These are phyloP conservation scores for Aspergillus calidoustus DNA, from an alignment of 2,329 filamentous ascomycete genomes.

Conservation along the genomic window DNA sequence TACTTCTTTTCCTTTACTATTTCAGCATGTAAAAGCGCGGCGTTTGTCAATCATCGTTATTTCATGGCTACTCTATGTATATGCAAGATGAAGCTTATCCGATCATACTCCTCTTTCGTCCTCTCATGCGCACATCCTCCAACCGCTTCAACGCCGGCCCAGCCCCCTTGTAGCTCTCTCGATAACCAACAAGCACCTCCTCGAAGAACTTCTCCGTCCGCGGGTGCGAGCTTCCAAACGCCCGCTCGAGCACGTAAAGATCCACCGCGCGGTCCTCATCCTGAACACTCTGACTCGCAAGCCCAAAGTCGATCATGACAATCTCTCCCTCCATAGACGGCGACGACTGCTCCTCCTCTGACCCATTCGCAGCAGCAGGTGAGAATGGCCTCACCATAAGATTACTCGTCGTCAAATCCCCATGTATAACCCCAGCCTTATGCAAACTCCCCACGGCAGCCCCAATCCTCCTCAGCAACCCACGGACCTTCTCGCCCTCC, in stretches of 20 bases:
- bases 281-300: slow-evolving; percentile 77
- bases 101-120: slow-evolving; percentile 95
- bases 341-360: slow-evolving; percentile 23
- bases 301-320: slow-evolving; percentile 91
- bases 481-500: slow-evolving; percentile 59
- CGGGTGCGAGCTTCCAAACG: slow-evolving; percentile 94
- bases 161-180: slow-evolving; percentile 74
- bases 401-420: slow-evolving; percentile 96
- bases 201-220: slow-evolving; percentile 76
- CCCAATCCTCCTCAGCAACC: slow-evolving; percentile 73
- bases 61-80: not conserved
- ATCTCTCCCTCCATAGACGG: slow-evolving; percentile 69
- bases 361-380: slow-evolving; percentile 12
- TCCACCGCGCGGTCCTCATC: slow-evolving; percentile 97
- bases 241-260: slow-evolving; percentile 91
- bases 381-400: slow-evolving; percentile 72
- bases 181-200: slow-evolving; percentile 76
- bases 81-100: slow-evolving; percentile 60
- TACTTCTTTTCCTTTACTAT: slow-evolving; percentile 17
- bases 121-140: slow-evolving; percentile 91
- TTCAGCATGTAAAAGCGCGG: slow-evolving; percentile 26
- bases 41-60: slow-evolving; percentile 21
- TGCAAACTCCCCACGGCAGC: slow-evolving; percentile 76
- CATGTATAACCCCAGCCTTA: slow-evolving; percentile 84
- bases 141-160: slow-evolving; percentile 76